A percentile compares a stretch with the other conserved stretches of the same genome.
Evolutionary conservation across 2,329 filamentous ascomycete species (phyloP).

Genomic region (Elsinoe australis): DNA sequence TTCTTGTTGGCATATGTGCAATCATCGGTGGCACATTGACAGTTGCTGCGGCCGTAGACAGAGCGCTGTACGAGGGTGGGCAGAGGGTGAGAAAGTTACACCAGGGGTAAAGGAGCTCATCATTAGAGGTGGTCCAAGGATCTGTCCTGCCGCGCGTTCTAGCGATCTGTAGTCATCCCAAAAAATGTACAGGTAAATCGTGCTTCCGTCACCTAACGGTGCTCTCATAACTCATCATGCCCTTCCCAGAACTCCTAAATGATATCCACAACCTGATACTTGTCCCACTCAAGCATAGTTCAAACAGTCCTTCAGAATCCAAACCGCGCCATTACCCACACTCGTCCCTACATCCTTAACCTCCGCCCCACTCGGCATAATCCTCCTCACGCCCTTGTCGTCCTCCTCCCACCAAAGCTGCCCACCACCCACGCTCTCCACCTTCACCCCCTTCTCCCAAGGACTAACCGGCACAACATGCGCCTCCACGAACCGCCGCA

Average conservation of each 20-base stretch:
- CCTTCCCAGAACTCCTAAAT: not conserved
- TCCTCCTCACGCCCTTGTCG: constrained; percentile 57
- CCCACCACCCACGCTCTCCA: constrained; percentile 58
- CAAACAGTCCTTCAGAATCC: constrained; percentile 60
- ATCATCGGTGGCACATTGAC: constrained; percentile 92
- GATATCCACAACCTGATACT: too few relatives aligned
- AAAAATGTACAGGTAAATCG: constrained; percentile 16
- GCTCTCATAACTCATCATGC: not conserved
- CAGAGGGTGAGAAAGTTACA: constrained; percentile 82
- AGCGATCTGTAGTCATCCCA: constrained; percentile 16
- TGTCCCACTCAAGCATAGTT: constrained; percentile 45
- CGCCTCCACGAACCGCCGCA: constrained; percentile 73
- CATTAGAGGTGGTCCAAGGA: constrained; percentile 8
- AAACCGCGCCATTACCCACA: constrained; percentile 84
- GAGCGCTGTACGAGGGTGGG: constrained; percentile 82
- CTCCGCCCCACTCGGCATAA: constrained; percentile 73
- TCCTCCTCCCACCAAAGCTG: constrained; percentile 77
- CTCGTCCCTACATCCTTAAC: constrained; percentile 65
- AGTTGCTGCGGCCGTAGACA: constrained; percentile 86
- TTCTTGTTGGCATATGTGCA: constrained; percentile 88
- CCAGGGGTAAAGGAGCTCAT: constrained; percentile 37
- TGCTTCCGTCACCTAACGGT: not conserved
- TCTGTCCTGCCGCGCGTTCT: constrained; percentile 15
- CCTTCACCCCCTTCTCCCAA: constrained; percentile 62
- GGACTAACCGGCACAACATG: constrained; percentile 71